Base-by-base conservation (phyloP, 441 rosid species). In the Aquilaria agallochum region DNA sequence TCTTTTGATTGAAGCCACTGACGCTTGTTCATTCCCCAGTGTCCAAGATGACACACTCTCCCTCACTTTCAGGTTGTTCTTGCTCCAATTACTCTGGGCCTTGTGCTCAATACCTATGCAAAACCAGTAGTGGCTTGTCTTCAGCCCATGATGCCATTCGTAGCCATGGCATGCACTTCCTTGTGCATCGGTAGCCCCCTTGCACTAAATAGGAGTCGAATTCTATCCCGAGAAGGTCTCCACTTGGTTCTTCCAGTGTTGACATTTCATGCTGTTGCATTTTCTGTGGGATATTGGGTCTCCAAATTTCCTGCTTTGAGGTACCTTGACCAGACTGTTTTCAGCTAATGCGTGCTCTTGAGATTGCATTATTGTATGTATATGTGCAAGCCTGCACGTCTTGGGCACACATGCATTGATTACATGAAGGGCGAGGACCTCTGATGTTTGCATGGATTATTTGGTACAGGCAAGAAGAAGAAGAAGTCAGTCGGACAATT, bases 141-240 rank as follows among this genome's bases (percentile, higher is more conserved):
- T 68, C 79, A 50, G 62, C 95, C 98, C 3, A 74, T 90, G 80
- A 88, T 90, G 98, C 98, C 97, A 8, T 71, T 86, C 59, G 89
- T 90, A 68, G 97, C 98, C 53, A 93, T 93, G 97, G 71, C 88
- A 50, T 93, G 98, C 59, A 90, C 97, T 42, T 74, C 98, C 12
- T 4, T 90, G 73, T 88, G 98, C 65, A 90, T 93, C 50, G 96
- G 96, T 45, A 90, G 98, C 78, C 97, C 98, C 7, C 86, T 93
- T 58, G 95, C 97, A 1, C 76, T 90, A 62, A 93, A 90, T 46
- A 80, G 71, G 62, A 71, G 83, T 75, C 95, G 81, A 71, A 93
- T 93, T 68, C 78, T 93, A 36, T 93, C 96, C 13, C 51, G 60
- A 31, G 82, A 86, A 48, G 95, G 98, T 65, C 82, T 88, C 31